Evolutionary conservation across 164 flowering plant species (phyloP).

Genomic region (Taxillus chinensis): DNA sequence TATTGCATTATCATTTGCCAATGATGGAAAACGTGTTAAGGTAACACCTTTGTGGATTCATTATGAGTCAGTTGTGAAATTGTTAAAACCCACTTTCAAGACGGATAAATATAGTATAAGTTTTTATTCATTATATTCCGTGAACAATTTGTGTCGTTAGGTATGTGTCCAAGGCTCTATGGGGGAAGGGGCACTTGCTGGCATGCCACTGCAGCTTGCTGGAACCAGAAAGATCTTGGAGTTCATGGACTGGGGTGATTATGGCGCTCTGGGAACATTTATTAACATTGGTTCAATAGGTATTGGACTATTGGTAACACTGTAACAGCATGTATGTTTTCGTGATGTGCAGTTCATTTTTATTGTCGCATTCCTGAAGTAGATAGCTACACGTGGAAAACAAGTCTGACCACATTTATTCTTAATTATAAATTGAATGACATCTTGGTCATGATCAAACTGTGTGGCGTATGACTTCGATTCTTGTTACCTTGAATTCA

Average conservation of each 20-base stretch:
- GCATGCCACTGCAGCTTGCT: slow-evolving; percentile 96
- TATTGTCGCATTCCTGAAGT: no score
- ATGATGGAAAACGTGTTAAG: slow-evolving; percentile 94
- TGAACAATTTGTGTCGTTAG: slow-evolving; percentile 21
- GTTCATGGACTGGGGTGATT: slow-evolving; percentile 96
- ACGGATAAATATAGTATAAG: background rate
- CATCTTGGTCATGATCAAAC: no score
- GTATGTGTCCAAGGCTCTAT: slow-evolving; percentile 98
- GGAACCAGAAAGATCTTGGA: slow-evolving; percentile 82
- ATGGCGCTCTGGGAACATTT: slow-evolving; percentile 76
- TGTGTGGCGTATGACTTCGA: no score
- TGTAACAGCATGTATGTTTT: no score
- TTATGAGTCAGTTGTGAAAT: background rate
- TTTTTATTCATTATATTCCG: background rate
- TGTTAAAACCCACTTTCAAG: background rate
- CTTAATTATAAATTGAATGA: no score
- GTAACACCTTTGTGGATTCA: slow-evolving; percentile 21
- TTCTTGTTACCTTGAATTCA: no score
- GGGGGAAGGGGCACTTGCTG: slow-evolving; percentile 93
- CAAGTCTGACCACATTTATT: no score
- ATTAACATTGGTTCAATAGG: slow-evolving; percentile 90
- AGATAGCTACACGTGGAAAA: no score
- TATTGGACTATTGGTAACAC: slow-evolving; percentile 8
- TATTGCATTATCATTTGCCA: slow-evolving; percentile 87
- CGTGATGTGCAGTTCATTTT: background rate